Evolutionary conservation across 2,329 filamentous ascomycete species (phyloP), one percentile per base, ranked within the genome.

Genomic region (Cladosporium oxysporum): DNA sequence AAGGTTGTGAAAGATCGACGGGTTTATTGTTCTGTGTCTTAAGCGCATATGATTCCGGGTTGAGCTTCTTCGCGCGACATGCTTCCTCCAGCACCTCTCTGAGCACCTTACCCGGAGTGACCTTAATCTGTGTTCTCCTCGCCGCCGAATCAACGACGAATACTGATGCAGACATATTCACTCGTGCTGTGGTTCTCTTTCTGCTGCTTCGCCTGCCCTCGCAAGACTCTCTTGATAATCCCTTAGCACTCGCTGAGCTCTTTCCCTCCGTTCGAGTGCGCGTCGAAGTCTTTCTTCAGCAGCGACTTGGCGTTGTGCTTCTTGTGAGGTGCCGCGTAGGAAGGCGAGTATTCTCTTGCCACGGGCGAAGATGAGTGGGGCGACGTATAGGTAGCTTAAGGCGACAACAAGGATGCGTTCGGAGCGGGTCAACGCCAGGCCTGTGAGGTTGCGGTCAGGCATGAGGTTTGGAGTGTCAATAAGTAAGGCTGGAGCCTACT

Each of bases 21-120:
- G 87, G 84, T 75, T 94, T 97, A 78, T 94, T 91, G 76, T 92
- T 93, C 78, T 93, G 83, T 73, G 91, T 93, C 91, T 96, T 98
- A 66, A 99, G 81, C 26, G 90, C 86, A 79, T 91, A 95, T 69
- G 90, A 90, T 70, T 89, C 88, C 35, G 90, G 83, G 66, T 88
- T 83, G 35, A 94, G 80, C 67, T 88, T 89, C 71, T 97, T 86
- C 81, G 94, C 96, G 71, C 84, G 83, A 77, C 94, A 98, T 55
- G 94, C 94, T 78, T 98, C 91, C 68, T 92, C 87, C 21, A 97
- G 84, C 1, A 99, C 86, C 75, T 97, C 93, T 66, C 90, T 90
- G 71, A 99, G 82, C 72, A 92, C 90, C 69, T 90, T 97, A 65
- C 85, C 85, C 0, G 93, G 92, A 0, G 85, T 90, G 65, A 95